Percentiles rank a stretch among this genome's conserved stretches.
These are phyloP conservation scores for Croton laevigatus DNA, from an alignment of 441 rosid species.

Conservation along the genomic window DNA sequence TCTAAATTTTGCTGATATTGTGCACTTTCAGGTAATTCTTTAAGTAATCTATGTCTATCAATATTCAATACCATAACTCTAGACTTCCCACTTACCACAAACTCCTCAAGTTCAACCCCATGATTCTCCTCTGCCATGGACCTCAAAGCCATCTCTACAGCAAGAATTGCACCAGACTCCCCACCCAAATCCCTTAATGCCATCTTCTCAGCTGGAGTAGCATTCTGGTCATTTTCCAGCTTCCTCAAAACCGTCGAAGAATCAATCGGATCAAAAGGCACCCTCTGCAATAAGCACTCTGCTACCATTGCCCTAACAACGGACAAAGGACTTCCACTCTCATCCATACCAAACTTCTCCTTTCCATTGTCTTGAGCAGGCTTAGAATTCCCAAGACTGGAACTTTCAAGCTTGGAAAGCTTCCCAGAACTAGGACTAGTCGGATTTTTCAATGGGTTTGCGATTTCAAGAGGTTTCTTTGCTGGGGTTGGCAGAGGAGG, in stretches of 20 bases:
- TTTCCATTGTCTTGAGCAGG: constrained; percentile 21
- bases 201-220: constrained; percentile 62
- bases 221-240: constrained; percentile 78
- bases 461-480: constrained; percentile 24
- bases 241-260: constrained; percentile 80
- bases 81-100: constrained; percentile 80
- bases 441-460: constrained; percentile 7
- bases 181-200: constrained; percentile 84
- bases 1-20: constrained; percentile 41
- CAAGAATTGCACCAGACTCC: constrained; percentile 71
- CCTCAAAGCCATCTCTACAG: constrained; percentile 79
- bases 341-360: constrained; percentile 28
- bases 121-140: constrained; percentile 85
- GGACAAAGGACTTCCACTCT: constrained; percentile 52
- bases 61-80: constrained; percentile 81
- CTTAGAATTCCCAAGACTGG: constrained; percentile 10
- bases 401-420: constrained; percentile 20
- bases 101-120: constrained; percentile 79
- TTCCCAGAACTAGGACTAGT: constrained; percentile 8
- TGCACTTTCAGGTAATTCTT: constrained; percentile 72
- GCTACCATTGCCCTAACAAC: constrained; percentile 88
- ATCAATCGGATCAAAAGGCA: constrained; percentile 71
- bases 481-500: constrained; percentile 61
- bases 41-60: constrained; percentile 63
- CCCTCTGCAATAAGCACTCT: constrained; percentile 70